Percentiles rank a stretch among this genome's conserved stretches.
These are phyloP conservation scores for Ciborinia camelliae DNA, from an alignment of 2,329 filamentous ascomycete genomes.

Conservation along the genomic window DNA sequence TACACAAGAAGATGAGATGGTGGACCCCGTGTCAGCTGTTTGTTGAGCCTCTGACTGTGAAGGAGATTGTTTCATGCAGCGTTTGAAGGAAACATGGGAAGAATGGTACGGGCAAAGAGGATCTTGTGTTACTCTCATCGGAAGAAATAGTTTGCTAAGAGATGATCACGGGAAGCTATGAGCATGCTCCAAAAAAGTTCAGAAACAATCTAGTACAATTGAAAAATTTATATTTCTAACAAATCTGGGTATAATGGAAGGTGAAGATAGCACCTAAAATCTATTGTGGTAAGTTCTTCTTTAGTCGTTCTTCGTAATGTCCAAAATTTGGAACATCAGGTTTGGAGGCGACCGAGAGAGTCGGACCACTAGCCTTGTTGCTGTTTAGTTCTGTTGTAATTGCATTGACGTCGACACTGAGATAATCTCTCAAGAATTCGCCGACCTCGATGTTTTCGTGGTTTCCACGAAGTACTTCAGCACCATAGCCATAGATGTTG, in stretches of 20 bases:
- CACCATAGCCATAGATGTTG: constrained; percentile 82
- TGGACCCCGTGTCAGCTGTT: constrained; percentile 6
- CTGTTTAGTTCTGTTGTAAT: constrained; percentile 63
- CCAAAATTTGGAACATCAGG: constrained; percentile 8
- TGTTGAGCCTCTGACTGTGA: constrained; percentile 8
- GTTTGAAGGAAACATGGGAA: not conserved
- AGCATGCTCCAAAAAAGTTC: not conserved
- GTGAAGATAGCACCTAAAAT: not conserved
- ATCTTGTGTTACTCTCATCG: constrained; percentile 13
- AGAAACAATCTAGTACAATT: not conserved
- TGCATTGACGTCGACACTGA: constrained; percentile 72
- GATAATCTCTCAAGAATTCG: constrained; percentile 72
- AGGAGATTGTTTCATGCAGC: constrained; percentile 17
- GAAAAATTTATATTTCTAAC: constrained; percentile 1
- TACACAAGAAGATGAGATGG: constrained; percentile 8
- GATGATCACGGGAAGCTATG: constrained; percentile 6
- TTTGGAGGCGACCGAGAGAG: not conserved
- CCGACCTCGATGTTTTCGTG: constrained; percentile 95
- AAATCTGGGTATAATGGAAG: constrained; percentile 1
- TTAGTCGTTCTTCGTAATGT: constrained; percentile 16
- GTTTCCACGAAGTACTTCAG: constrained; percentile 70
- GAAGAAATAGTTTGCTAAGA: constrained; percentile 20
- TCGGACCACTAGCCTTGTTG: constrained; percentile 11
- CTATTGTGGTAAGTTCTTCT: constrained; percentile 19
- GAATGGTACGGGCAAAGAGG: constrained; percentile 1